Conservation (phyloP, 2,329 filamentous ascomycete genomes). For the Escovopsis sp. region DNA sequence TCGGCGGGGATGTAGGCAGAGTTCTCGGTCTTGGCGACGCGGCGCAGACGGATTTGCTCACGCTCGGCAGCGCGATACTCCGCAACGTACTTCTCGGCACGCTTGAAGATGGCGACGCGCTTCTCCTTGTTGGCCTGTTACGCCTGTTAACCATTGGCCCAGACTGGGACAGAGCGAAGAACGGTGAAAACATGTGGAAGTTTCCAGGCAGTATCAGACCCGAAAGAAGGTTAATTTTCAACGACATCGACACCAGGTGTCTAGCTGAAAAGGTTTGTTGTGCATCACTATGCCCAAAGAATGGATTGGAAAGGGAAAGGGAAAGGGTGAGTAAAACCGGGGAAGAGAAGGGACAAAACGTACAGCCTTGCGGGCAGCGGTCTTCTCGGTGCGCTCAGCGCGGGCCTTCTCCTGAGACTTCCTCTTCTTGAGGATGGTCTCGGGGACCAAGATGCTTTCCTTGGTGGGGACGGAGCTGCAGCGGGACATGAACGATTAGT, state of each 20-base stretch:
- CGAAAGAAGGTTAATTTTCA: conserved; percentile 98
- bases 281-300: conserved; percentile 59
- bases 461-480: conserved; percentile 77
- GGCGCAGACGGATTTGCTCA: conserved; percentile 89
- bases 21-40: conserved; percentile 80
- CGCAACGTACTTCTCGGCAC: conserved; percentile 98
- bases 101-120: conserved; percentile 98
- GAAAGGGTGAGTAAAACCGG: conserved; percentile 4
- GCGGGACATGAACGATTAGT: conserved; percentile 54
- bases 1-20: conserved; percentile 90
- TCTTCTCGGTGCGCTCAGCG: conserved; percentile 66
- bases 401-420: conserved; percentile 99
- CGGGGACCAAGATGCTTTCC: conserved; percentile 92
- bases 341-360: conserved; percentile 30
- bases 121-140: conserved; percentile 93
- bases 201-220: conserved; percentile 56
- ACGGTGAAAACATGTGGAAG: conserved; percentile 8
- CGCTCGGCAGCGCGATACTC: conserved; percentile 98
- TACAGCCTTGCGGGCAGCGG: conserved; percentile 84
- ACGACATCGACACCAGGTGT: conserved; percentile 80
- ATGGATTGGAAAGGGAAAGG: no score
- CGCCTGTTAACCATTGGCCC: conserved; percentile 20
- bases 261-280: conserved; percentile 83
- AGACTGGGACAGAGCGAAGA: conserved; percentile 4
- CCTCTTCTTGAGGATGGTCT: conserved; percentile 99